Evolutionary conservation across 306 rosid species (phyloP).

Genomic region (Quercus aquifolioides): DNA sequence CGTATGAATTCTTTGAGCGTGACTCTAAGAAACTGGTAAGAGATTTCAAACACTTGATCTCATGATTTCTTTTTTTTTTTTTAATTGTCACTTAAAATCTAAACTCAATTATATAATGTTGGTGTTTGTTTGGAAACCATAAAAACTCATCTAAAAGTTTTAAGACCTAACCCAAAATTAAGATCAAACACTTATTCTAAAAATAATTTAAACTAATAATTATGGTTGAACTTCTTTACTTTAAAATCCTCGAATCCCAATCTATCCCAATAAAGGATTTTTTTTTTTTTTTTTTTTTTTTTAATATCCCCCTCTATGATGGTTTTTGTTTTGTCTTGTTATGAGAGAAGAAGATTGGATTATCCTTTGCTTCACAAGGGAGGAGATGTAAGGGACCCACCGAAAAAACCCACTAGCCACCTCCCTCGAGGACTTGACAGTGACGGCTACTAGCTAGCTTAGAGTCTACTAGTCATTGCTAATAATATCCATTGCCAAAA

Average conservation of each 20-base stretch:
- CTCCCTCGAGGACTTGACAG: slow-evolving; percentile 17
- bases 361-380: slow-evolving; percentile 43
- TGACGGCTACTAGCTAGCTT: neutral
- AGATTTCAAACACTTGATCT: too few relatives aligned
- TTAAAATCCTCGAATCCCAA: too few relatives aligned
- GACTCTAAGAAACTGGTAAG: accelerated
- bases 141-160: too few relatives aligned
- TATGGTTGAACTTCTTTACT: too few relatives aligned
- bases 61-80: too few relatives aligned
- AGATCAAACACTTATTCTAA: too few relatives aligned
- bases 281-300: neutral
- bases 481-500: neutral
- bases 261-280: neutral
- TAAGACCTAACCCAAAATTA: too few relatives aligned
- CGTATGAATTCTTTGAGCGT: accelerated
- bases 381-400: slow-evolving; percentile 41
- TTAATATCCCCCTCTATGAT: neutral
- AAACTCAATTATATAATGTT: too few relatives aligned
- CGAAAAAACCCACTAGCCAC: slow-evolving; percentile 21
- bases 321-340: neutral
- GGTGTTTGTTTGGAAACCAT: too few relatives aligned
- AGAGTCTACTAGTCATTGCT: neutral
- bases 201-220: too few relatives aligned
- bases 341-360: neutral
- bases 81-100: too few relatives aligned